phyloP scores from a whole-genome alignment of 495 filamentous ascomycete species.

The Chaetomium fimeti region DNA sequence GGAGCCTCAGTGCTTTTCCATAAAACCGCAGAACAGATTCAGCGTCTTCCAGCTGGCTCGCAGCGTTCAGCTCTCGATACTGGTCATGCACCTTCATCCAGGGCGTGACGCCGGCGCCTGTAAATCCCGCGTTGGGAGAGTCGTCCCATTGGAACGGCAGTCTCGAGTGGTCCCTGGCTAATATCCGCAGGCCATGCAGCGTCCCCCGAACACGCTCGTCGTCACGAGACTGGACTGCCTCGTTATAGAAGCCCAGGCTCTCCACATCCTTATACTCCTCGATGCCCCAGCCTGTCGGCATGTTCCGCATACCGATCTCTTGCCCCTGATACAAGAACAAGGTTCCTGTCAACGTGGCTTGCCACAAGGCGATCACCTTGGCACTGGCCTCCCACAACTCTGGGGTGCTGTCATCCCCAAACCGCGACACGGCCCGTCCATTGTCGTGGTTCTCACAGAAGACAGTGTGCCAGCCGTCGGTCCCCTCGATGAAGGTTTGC shows the following conservation, averaged over 20 bases:
- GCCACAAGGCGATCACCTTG: slow-evolving; percentile 63
- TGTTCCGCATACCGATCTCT: slow-evolving; percentile 67
- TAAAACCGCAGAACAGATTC: slow-evolving; percentile 49
- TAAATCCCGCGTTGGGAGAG: slow-evolving; percentile 54
- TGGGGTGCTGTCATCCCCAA: slow-evolving; percentile 47
- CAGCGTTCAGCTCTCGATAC: slow-evolving; percentile 46
- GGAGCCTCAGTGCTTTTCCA: slow-evolving; percentile 42
- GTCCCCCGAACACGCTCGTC: slow-evolving; percentile 40
- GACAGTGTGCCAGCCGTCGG: slow-evolving; percentile 66
- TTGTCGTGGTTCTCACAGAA: slow-evolving; percentile 70
- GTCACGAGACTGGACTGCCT: slow-evolving; percentile 31
- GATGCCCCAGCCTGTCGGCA: slow-evolving; percentile 58
- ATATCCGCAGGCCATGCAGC: slow-evolving; percentile 43
- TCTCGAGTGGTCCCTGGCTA: slow-evolving; percentile 61
- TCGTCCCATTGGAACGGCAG: slow-evolving; percentile 63
- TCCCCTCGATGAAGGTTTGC: slow-evolving; percentile 60
- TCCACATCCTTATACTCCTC: slow-evolving; percentile 69
- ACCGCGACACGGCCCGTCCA: slow-evolving; percentile 59
- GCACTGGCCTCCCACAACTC: slow-evolving; percentile 48
- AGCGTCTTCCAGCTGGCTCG: slow-evolving; percentile 38
- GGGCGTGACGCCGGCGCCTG: slow-evolving; percentile 32
- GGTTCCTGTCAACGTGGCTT: slow-evolving; percentile 40
- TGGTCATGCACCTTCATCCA: slow-evolving; percentile 57
- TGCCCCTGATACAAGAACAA: slow-evolving; percentile 70
- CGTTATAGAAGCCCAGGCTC: slow-evolving; percentile 57